Conservation (phyloP, 768 basidiomycete species). For the Hygrophoropsis aurantiaca region DNA sequence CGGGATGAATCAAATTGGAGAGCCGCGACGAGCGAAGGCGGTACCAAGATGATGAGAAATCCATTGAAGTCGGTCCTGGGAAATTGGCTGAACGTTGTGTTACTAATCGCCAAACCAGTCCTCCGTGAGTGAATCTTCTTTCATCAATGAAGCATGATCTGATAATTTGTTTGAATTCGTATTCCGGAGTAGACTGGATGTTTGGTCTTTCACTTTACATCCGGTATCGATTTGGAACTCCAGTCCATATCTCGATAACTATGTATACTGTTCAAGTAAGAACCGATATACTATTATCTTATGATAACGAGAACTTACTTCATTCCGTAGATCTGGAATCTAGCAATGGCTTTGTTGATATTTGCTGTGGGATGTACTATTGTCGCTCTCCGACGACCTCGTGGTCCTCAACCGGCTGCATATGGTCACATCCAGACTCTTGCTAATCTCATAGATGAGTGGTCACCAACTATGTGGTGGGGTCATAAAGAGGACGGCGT, state of each 20-base stretch:
- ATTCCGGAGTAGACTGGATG: not conserved
- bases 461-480: constrained; percentile 21
- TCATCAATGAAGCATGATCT: too few species aligned
- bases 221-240: not conserved
- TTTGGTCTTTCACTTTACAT: not conserved
- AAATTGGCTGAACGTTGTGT: not conserved
- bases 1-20: constrained; percentile 1
- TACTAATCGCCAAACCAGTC: not conserved
- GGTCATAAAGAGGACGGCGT: constrained; percentile 17
- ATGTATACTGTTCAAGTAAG: not conserved
- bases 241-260: not conserved
- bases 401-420: constrained; percentile 11
- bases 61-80: constrained; percentile 13
- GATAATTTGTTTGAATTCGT: not conserved
- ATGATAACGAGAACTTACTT: not conserved
- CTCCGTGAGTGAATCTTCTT: constrained; percentile 13
- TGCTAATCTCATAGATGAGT: constrained; percentile 16
- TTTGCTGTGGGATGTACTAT: constrained; percentile 15
- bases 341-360: constrained; percentile 15
- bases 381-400: constrained; percentile 3
- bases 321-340: constrained; percentile 23
- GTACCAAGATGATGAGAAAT: constrained; percentile 13
- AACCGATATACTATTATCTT: not conserved
- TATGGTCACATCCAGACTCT: constrained; percentile 20
- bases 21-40: constrained; percentile 1